These are phyloP conservation scores for Aspergillus novoparasiticus DNA, from an alignment of 2,329 filamentous ascomycete species.

Conservation along the genomic window DNA sequence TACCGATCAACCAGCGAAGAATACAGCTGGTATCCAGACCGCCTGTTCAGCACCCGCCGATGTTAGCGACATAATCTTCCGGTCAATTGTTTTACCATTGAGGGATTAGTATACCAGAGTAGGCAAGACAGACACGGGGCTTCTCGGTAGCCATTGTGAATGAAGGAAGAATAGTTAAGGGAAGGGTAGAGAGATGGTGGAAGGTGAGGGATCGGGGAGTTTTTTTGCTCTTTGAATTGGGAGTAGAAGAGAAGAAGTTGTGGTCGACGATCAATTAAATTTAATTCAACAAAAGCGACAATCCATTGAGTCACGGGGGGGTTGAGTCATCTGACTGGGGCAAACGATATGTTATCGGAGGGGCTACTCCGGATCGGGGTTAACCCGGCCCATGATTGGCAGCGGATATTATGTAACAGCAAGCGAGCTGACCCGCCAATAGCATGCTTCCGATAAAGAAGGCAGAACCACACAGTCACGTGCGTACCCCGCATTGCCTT, in stretches of 20 bases:
- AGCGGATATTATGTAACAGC: slow-evolving; percentile 3
- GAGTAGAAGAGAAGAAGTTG: not conserved
- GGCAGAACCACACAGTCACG: not conserved
- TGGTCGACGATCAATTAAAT: slow-evolving; percentile 2
- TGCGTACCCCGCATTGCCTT: not conserved
- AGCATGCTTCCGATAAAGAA: not conserved
- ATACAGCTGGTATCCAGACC: slow-evolving; percentile 49
- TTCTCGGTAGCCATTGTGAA: slow-evolving; percentile 20
- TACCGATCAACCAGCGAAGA: slow-evolving; percentile 21
- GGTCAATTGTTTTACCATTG: not conserved
- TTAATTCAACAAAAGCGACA: not conserved
- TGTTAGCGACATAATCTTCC: slow-evolving; percentile 7
- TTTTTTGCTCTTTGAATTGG: not conserved
- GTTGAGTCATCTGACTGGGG: slow-evolving; percentile 3
- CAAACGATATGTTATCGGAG: not conserved
- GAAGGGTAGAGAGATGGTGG: not conserved
- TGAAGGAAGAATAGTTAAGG: not conserved
- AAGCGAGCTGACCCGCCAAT: not conserved
- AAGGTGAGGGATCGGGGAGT: not conserved
- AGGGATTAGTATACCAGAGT: slow-evolving; percentile 22
- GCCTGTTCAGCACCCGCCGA: slow-evolving; percentile 26
- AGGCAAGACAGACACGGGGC: slow-evolving; percentile 25
- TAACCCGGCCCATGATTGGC: not conserved
- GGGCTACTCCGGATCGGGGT: not conserved
- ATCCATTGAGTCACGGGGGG: slow-evolving; percentile 2